Percentiles rank a stretch among this genome's conserved stretches.
Conservation (phyloP, 805 yeast genomes). For the Pichia kluyveri region DNA sequence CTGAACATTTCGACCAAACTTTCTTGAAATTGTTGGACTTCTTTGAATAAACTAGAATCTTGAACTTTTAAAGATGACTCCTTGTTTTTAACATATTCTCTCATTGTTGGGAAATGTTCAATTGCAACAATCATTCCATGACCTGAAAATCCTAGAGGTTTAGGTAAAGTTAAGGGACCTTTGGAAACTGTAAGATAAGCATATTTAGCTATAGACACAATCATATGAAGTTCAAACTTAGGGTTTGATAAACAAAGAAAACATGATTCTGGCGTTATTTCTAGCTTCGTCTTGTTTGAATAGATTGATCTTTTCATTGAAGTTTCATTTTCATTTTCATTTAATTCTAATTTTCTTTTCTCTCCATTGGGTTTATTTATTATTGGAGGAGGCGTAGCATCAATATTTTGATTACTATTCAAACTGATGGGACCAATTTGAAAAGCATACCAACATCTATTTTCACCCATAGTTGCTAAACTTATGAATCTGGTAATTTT, state of each 20-base stretch:
- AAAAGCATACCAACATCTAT: slow-evolving; percentile 75
- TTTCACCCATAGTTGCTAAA: slow-evolving; percentile 48
- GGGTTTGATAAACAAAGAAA: slow-evolving; percentile 83
- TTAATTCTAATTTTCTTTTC: not conserved
- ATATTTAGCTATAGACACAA: slow-evolving; percentile 60
- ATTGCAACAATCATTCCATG: slow-evolving; percentile 79
- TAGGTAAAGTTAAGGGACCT: slow-evolving; percentile 67
- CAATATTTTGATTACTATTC: not conserved
- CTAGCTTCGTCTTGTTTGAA: too few species aligned
- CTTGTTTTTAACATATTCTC: slow-evolving; percentile 19
- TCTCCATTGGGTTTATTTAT: not conserved
- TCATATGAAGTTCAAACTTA: slow-evolving; percentile 67
- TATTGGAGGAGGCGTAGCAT: not conserved
- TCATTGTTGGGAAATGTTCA: slow-evolving; percentile 49
- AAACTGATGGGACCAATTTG: slow-evolving; percentile 26
- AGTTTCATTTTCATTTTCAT: not conserved
- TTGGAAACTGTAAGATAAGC: slow-evolving; percentile 72
- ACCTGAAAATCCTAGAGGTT: slow-evolving; percentile 50
- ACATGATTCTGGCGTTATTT: slow-evolving; percentile 50
- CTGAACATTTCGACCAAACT: slow-evolving; percentile 43
- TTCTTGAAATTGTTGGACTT: slow-evolving; percentile 37
- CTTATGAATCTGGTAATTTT: slow-evolving; percentile 56
- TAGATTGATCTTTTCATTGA: not conserved
- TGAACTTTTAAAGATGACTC: slow-evolving; percentile 17
- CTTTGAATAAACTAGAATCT: slow-evolving; percentile 31